Conservation (phyloP, 768 basidiomycete species). For the Steccherinum ochraceum region DNA sequence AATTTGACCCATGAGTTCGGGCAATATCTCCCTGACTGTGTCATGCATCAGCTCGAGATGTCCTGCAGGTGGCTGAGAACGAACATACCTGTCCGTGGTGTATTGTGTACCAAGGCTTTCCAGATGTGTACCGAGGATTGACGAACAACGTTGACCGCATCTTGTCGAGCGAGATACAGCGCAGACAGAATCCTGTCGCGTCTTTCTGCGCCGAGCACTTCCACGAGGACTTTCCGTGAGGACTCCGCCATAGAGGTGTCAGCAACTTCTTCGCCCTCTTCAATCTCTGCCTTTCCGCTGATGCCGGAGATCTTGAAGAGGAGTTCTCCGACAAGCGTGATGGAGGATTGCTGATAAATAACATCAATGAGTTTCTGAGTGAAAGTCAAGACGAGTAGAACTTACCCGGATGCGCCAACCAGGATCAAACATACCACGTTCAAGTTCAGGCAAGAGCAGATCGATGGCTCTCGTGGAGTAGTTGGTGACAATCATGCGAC, state of each 20-base stretch:
- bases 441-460: constrained; percentile 87
- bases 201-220: constrained; percentile 83
- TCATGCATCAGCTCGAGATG: not conserved
- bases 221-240: constrained; percentile 79
- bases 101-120: constrained; percentile 96
- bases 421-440: constrained; percentile 90
- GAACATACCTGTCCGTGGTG: constrained; percentile 78
- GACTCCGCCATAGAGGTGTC: constrained; percentile 67
- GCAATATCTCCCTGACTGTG: constrained; percentile 83
- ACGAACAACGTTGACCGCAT: constrained; percentile 82
- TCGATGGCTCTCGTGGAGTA: constrained; percentile 92
- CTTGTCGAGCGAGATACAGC: constrained; percentile 90
- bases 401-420: constrained; percentile 92
- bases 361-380: not conserved
- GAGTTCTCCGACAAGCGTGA: constrained; percentile 92
- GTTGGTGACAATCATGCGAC: constrained; percentile 94
- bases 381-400: constrained; percentile 5
- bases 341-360: constrained; percentile 74
- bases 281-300: constrained; percentile 78
- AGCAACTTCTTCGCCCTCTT: constrained; percentile 63
- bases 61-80: not conserved
- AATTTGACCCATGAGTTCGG: constrained; percentile 75
- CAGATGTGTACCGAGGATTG: constrained; percentile 93
- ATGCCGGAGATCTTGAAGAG: constrained; percentile 97
- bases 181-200: constrained; percentile 88